Percentiles rank a stretch among this genome's conserved stretches.
Conservation (phyloP, 352 stramenopile species). For the Globisporangium abappressorium region DNA sequence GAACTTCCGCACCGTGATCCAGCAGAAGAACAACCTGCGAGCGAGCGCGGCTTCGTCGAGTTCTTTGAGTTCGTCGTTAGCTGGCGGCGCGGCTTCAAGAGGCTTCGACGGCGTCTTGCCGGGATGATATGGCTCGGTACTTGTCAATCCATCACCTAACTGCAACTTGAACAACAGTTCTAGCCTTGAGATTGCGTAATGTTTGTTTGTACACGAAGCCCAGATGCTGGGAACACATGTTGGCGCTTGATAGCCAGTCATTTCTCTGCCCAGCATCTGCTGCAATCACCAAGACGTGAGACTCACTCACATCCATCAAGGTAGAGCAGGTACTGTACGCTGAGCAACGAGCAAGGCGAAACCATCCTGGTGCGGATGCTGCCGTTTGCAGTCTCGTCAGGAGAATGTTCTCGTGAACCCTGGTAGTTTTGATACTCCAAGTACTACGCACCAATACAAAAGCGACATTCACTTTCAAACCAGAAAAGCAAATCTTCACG, state of each 20-base stretch:
- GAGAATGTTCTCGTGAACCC: background rate
- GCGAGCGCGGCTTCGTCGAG: slow-evolving; percentile 5
- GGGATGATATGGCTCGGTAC: background rate
- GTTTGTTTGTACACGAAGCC: slow-evolving; percentile 3
- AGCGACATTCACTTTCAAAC: slow-evolving; percentile 2
- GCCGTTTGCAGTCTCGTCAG: background rate
- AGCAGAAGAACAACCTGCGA: slow-evolving; percentile 42
- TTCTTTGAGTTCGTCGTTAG: background rate
- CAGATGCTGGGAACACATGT: slow-evolving; percentile 1
- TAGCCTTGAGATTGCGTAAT: background rate
- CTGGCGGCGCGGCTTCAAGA: background rate
- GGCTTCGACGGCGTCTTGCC: slow-evolving; percentile 13
- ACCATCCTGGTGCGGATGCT: background rate
- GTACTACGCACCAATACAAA: background rate
- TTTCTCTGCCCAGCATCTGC: background rate
- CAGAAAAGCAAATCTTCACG: background rate
- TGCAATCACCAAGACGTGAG: background rate
- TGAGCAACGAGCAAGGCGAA: background rate
- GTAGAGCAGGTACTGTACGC: too few relatives aligned
- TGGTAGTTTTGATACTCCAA: background rate
- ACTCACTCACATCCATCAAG: background rate
- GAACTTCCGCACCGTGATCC: slow-evolving; percentile 57
- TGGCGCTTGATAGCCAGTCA: background rate
- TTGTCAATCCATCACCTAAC: background rate
- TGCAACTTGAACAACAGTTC: slow-evolving; percentile 3